Evolutionary conservation across 1,284 basidiomycete species (phyloP).

Genomic region (Gomphus sp.): DNA sequence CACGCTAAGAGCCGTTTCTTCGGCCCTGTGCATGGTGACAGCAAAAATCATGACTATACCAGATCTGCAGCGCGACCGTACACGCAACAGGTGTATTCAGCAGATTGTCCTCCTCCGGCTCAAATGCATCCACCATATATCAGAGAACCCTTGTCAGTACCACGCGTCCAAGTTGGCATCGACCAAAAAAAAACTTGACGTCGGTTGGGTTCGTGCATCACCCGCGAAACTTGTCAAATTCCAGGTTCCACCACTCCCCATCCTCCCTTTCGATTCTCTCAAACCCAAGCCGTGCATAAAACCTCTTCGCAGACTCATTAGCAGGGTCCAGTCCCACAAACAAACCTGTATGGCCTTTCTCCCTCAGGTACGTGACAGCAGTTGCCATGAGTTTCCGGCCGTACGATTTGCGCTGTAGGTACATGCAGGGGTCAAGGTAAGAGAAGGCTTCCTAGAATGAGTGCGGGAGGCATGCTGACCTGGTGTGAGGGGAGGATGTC

Average conservation of each 20-base stretch:
- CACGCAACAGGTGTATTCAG: too few relatives aligned
- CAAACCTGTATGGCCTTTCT: constrained; percentile 36
- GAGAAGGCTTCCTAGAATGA: not conserved
- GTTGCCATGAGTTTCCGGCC: constrained; percentile 45
- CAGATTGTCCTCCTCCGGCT: too few relatives aligned
- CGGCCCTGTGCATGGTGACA: too few relatives aligned
- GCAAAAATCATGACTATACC: too few relatives aligned
- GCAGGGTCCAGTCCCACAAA: constrained; percentile 55
- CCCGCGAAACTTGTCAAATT: constrained; percentile 3
- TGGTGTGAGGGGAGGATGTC: constrained; percentile 53
- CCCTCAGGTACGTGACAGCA: constrained; percentile 39
- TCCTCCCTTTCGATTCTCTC: constrained; percentile 13
- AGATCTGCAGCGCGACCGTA: too few relatives aligned
- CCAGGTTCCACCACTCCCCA: constrained; percentile 8
- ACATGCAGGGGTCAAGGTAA: not conserved
- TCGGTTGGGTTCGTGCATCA: not conserved
- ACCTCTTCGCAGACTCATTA: constrained; percentile 45
- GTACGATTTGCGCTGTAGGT: constrained; percentile 39
- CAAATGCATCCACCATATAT: too few relatives aligned
- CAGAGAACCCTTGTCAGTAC: too few relatives aligned
- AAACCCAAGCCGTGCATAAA: constrained; percentile 52
- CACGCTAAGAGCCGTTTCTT: too few relatives aligned
- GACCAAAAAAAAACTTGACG: not conserved
- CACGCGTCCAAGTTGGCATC: too few relatives aligned
- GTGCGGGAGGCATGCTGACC: not conserved